Base-by-base conservation (phyloP, 495 filamentous ascomycete genomes). In the Opeltia flavorubescens region DNA sequence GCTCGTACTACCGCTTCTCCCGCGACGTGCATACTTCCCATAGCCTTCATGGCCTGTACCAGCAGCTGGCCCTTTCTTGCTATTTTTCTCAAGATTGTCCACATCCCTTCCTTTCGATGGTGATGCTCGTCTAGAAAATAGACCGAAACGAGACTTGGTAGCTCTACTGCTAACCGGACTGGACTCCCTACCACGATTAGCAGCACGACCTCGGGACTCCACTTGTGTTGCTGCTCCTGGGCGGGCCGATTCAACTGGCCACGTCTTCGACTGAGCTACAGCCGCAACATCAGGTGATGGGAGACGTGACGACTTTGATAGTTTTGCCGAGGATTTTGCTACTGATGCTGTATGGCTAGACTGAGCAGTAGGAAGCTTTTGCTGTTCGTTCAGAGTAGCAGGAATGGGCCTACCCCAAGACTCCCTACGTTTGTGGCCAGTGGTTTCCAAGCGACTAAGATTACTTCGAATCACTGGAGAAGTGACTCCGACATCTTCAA, bases 41-140 rank as follows among this genome's bases (percentile, higher is more conserved):
- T 96, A 96, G 36, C 89, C 91, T 66, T 96, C 91, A 62, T 96
- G 87, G 2, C 91, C 91, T 27, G 93, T 99, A 28, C 91, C 93
- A 25, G 91, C 91, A 5, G 72, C 75, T 15, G 91, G 91, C 0
- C 91, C 93, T 62, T 89, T 94, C 45, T 83, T 77, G 12, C 62
- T 31, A 4, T 66, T 47, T 52, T 77, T 83, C 18, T 77, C 71
- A 26, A 67, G 70, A 45, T 66, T 70, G 9, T 78, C 75, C 2
- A 59, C 49, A n/a, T 65, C 55, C 2, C 58, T 56, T n/a, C 59
- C 50, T 35, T 77, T 74, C 5, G 76, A 53, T 12, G 77, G 74
- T 7, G 77, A 72, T 58, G 84, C 93, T 0, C 78, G 81, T 50
- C 81, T 76, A 13, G 76, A 64, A 53, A 94, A 94, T 15, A 94